Evolutionary conservation across 305 asterid genomes (phyloP), one percentile per base, ranked within the genome.

Genomic region (Nicotiana rustica): DNA sequence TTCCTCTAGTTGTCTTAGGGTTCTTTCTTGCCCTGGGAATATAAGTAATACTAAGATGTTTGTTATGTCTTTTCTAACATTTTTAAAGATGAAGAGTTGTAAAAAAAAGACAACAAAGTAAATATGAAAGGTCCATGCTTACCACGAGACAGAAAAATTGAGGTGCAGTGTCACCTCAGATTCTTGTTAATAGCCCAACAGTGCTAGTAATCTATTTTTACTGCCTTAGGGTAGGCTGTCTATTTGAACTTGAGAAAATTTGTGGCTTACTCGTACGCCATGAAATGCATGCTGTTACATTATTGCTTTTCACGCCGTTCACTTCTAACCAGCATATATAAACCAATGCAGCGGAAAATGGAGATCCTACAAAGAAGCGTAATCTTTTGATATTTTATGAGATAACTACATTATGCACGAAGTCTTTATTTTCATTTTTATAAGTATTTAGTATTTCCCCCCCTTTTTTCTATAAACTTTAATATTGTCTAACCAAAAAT

Each of bases 361-460:
- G 96, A 84, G 97, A 94, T 88, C 97, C 97, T 15, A 93, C 97
- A 6, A 94, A 93, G 82, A 94, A 92, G 83, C 91, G 97, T 1
- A 25, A 25, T 25, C 25, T 25, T 25, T 25, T 25, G 25, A 25
- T n/a, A n/a, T n/a, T n/a, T n/a, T n/a, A n/a, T n/a, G n/a, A n/a
- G n/a, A n/a, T 25, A 25, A 25, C 1, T 25, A 25, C 25, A 25
- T 1, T 25, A 25, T 25, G 1, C 25, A 25, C 25, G 25, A 25
- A 25, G 25, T 25, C 25, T 25, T 25, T 25, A 25, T 25, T 25
- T 25, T 25, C 25, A 25, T 25, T 25, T 25, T 25, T 25, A 25
- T 25, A 25, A 25, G 25, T 25, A 25, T 25, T 25, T 25, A 25
- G 25, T 25, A 25, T 25, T 25, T 25, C n/a, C n/a, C n/a, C n/a